Percentiles rank a stretch among this genome's conserved stretches.
Conservation (phyloP, 441 rosid genomes). For the Euphorbia schlechtendalii region DNA sequence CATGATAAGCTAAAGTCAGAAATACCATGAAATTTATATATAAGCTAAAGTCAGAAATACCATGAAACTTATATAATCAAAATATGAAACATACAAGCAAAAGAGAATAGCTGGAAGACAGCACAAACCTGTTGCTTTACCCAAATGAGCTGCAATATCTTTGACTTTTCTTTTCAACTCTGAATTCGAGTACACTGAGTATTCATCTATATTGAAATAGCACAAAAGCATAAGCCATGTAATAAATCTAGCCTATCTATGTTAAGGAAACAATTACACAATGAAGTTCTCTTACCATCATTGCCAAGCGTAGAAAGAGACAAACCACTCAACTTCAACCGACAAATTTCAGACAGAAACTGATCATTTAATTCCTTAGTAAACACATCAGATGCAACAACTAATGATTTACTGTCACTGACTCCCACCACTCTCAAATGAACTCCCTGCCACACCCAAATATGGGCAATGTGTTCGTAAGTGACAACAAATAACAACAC, state of each 20-base stretch:
- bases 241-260: conserved; percentile 4
- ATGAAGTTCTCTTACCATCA: conserved; percentile 33
- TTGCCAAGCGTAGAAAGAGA: conserved; percentile 34
- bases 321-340: conserved; percentile 49
- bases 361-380: conserved; percentile 50
- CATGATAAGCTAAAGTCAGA: neutral
- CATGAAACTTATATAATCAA: neutral
- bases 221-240: neutral
- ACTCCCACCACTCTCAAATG: conserved; percentile 74
- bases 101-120: neutral
- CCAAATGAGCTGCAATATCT: conserved; percentile 47
- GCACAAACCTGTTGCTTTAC: conserved; percentile 66
- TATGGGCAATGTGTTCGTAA: neutral
- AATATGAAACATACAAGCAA: neutral
- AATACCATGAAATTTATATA: neutral
- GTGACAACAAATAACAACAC: neutral
- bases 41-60: neutral
- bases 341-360: conserved; percentile 49
- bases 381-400: conserved; percentile 41
- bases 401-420: conserved; percentile 62
- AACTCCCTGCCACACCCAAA: conserved; percentile 46
- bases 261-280: neutral
- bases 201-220: conserved; percentile 31
- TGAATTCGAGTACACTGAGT: conserved; percentile 30
- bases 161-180: conserved; percentile 34